Conservation (phyloP, 805 yeast genomes). For the Candida coleopterorum region DNA sequence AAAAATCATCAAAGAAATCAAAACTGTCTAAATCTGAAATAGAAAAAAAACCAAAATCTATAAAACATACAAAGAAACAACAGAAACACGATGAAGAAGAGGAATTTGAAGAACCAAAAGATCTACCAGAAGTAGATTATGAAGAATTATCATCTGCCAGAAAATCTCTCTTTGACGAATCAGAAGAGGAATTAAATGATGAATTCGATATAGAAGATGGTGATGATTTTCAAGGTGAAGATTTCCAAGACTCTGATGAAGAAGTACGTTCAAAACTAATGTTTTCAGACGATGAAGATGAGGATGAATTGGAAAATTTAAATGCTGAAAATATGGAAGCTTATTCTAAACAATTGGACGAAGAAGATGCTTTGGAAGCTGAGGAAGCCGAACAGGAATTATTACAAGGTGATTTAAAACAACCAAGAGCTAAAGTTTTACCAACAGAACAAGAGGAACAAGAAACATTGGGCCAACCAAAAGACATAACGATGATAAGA, state of each 20-base stretch:
- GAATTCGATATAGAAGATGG: conserved; percentile 33
- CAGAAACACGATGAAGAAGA: conserved; percentile 3
- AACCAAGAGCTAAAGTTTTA: conserved; percentile 73
- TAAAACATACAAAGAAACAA: conserved; percentile 22
- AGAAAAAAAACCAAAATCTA: conserved; percentile 14
- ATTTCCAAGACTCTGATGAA: conserved; percentile 53
- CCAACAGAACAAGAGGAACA: conserved; percentile 68
- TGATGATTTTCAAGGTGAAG: conserved; percentile 20
- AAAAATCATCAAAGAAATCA: conserved; percentile 6
- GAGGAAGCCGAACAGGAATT: conserved; percentile 51
- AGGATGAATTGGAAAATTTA: conserved; percentile 55
- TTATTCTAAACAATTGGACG: conserved; percentile 63
- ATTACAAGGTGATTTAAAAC: conserved; percentile 50
- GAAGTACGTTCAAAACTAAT: conserved; percentile 59
- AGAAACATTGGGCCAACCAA: conserved; percentile 50
- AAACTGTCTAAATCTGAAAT: conserved; percentile 9
- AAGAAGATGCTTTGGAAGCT: conserved; percentile 44
- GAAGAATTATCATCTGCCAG: conserved; percentile 67
- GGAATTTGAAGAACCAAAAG: conserved; percentile 31
- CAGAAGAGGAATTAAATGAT: conserved; percentile 47
- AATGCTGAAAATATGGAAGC: conserved; percentile 84
- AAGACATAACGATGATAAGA: conserved; percentile 76
- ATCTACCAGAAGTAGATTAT: conserved; percentile 55
- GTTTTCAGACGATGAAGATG: conserved; percentile 75
- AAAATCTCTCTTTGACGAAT: conserved; percentile 72